Evolutionary conservation across 1,284 basidiomycete genomes (phyloP).

Genomic region (Hortiboletus rubellus): DNA sequence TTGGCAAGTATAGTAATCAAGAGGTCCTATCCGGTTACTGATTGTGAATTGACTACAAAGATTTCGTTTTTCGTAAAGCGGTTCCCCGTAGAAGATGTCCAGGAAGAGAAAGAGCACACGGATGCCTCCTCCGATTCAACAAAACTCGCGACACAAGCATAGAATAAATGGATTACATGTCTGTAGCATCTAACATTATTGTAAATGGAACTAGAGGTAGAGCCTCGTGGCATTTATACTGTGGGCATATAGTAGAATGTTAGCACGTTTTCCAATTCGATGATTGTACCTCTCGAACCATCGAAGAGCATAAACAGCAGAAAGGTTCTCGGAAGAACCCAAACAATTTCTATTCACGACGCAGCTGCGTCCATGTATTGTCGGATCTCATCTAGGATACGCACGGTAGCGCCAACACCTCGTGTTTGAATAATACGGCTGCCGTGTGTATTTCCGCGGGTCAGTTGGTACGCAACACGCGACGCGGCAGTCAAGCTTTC

Average conservation of each 20-base stretch:
- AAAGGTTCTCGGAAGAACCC: neutral
- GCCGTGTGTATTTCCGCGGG: constrained; percentile 31
- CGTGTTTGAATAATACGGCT: constrained; percentile 16
- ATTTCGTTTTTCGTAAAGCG: constrained; percentile 35
- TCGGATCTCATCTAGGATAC: constrained; percentile 16
- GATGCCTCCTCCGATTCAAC: constrained; percentile 3
- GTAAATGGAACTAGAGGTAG: constrained; percentile 14
- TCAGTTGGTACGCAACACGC: constrained; percentile 12
- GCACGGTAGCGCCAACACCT: constrained; percentile 7
- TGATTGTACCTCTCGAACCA: neutral
- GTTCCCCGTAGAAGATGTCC: constrained; percentile 26
- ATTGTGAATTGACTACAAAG: constrained; percentile 27
- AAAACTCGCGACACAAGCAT: constrained; percentile 16
- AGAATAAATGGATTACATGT: constrained; percentile 7
- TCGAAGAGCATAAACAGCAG: neutral
- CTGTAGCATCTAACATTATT: constrained; percentile 18
- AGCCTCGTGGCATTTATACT: neutral
- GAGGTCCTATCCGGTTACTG: constrained; percentile 21
- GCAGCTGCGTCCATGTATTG: neutral
- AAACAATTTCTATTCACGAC: neutral
- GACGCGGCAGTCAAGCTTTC: constrained; percentile 18
- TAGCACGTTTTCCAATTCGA: neutral
- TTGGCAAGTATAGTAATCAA: constrained; percentile 39
- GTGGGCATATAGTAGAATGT: neutral
- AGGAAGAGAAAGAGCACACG: constrained; percentile 22